Base-by-base conservation (phyloP, 495 filamentous ascomycete genomes). In the Tuber calosporum region DNA sequence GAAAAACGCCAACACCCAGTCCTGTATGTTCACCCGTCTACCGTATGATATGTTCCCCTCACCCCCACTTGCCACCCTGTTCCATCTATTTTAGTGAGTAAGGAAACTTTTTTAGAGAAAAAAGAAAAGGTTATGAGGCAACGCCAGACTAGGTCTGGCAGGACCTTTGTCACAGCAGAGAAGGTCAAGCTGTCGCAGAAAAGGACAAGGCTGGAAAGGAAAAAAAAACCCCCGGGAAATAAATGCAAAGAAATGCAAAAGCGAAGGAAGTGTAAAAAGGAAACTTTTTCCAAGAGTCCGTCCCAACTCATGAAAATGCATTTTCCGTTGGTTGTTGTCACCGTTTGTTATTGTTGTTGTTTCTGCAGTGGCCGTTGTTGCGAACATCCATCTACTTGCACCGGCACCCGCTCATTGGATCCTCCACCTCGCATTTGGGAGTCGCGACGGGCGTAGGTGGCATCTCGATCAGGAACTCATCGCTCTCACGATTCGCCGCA, bases 401-500 rank as follows among this genome's bases (percentile, higher is more conserved):
- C 45, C 45, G 5, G 45, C 45, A 69, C 73, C 58, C 20, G 39
- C 58, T 73, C 45, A 81, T 42, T 39, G 79, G 79, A 37, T 78
- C 66, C 8, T 75, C 75, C 1, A 75, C 48, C 75, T 81, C 79
- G n/a, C 75, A 67, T 36, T 58, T 68, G 8, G 79, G 79, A 36
- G 78, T 80, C 30, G 71, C 39, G 26, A 80, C 34, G 9, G 79
- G 79, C 66, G 78, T 81, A 37, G 79, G 79, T 13, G 79, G 79
- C 43, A 81, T 53, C 37, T 81, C 76, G 20, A 45, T 30, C 76
- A 80, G 68, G 42, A 81, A 70, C 62, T 81, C 80, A 42, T 79
- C 79, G 58, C 74, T 81, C 40, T 81, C 80, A 15, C 73, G 78
- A 53, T 74, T 80, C 30, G 77, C 76, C 26, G 79, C 79, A 70